Conservation (phyloP, 306 rosid genomes). For the Gastrolobium bilobum region DNA sequence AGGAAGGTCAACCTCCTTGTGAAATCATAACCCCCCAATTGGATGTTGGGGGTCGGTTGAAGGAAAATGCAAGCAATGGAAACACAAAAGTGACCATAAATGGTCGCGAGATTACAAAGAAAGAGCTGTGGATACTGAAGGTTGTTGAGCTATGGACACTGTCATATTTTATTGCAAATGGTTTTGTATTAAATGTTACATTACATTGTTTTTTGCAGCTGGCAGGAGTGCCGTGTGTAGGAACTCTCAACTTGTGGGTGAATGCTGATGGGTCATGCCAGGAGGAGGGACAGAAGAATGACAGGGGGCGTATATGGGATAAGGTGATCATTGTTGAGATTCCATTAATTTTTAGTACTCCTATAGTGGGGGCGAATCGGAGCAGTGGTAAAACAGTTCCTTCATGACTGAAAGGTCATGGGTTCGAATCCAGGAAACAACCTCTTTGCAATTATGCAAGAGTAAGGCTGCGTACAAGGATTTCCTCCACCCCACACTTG, state of each 20-base stretch:
- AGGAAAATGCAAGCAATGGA: conserved; percentile 70
- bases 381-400: conserved; percentile 53
- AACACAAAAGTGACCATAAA: conserved; percentile 71
- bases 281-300: conserved; percentile 80
- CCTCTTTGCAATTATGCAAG: too few species aligned
- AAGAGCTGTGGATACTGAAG: conserved; percentile 69
- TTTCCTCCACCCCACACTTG: too few species aligned
- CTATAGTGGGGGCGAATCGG: too few species aligned
- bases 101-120: conserved; percentile 65
- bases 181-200: background rate
- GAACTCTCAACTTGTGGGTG: conserved; percentile 79
- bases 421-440: too few species aligned
- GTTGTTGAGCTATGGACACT: conserved; percentile 48
- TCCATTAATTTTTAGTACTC: too few species aligned
- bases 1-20: conserved; percentile 71
- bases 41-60: conserved; percentile 67
- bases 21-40: conserved; percentile 70
- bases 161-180: background rate
- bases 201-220: conserved; percentile 59
- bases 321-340: conserved; percentile 61
- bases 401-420: conserved; percentile 36
- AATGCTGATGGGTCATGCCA: conserved; percentile 72
- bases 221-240: conserved; percentile 87
- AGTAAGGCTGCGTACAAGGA: too few species aligned
- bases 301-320: conserved; percentile 74